A percentile compares a stretch with the other conserved stretches of the same genome.
Conservation (phyloP, 2,329 filamentous ascomycete genomes). For the Ceratocystis albifundus region DNA sequence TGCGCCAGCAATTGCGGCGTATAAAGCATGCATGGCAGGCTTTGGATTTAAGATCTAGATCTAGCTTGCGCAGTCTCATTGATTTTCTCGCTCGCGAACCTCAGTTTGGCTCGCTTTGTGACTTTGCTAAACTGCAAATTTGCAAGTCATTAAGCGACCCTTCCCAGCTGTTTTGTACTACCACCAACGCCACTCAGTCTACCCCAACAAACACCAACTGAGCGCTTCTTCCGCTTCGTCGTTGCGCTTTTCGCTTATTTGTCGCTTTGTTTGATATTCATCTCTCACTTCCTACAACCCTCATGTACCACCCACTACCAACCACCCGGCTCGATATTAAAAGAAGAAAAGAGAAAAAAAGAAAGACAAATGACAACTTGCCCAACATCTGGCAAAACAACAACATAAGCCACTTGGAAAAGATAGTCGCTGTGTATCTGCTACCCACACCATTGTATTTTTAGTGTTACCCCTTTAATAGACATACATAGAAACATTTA, state of each 20-base stretch:
- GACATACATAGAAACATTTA: not conserved
- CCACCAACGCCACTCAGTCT: not conserved
- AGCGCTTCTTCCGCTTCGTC: not conserved
- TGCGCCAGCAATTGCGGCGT: constrained; percentile 68
- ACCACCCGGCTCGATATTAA: not conserved
- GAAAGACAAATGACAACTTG: not conserved
- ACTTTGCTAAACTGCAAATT: too few relatives aligned
- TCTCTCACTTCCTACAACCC: not conserved
- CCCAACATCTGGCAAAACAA: not conserved
- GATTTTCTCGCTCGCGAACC: too few relatives aligned
- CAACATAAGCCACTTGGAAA: not conserved
- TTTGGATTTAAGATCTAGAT: constrained; percentile 75
- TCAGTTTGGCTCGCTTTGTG: not conserved
- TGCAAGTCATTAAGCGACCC: not conserved
- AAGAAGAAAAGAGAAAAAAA: not conserved
- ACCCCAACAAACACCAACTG: not conserved
- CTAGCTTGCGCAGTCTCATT: constrained; percentile 28
- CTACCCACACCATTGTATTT: not conserved
- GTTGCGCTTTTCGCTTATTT: not conserved
- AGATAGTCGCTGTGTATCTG: not conserved
- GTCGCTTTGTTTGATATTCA: not conserved
- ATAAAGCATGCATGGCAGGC: constrained; percentile 82
- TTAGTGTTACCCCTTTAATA: constrained; percentile 3
- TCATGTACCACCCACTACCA: constrained; percentile 10
- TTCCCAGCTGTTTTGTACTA: not conserved